phyloP scores from a whole-genome alignment of 179 eudicot species.

The Spergularia azorica region DNA sequence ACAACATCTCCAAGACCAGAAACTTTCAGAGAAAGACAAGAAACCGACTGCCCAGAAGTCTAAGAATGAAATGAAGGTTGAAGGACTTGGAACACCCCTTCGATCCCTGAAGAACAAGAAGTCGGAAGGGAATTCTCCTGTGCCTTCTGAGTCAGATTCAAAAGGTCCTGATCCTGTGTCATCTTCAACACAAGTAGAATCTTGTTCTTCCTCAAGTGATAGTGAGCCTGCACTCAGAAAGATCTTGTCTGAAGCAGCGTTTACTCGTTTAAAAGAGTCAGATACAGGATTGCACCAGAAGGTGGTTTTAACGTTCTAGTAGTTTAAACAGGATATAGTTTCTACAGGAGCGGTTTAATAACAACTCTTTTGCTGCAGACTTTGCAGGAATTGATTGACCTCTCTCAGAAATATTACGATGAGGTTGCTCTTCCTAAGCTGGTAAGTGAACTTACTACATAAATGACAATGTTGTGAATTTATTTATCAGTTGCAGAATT shows the following conservation, averaged over 20 bases:
- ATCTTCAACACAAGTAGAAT: conserved; percentile 40
- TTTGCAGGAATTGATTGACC: conserved; percentile 77
- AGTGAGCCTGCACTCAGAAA: conserved; percentile 61
- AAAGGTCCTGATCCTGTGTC: conserved; percentile 39
- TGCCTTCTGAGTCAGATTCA: conserved; percentile 38
- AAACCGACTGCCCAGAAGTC: conserved; percentile 65
- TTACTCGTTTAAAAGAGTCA: conserved; percentile 79
- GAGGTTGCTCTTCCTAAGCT: conserved; percentile 98
- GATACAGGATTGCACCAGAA: conserved; percentile 92
- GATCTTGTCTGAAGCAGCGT: conserved; percentile 85
- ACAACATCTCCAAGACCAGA: conserved; percentile 97
- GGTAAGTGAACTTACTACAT: conserved; percentile 45
- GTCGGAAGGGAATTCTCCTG: conserved; percentile 46
- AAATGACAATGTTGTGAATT: background rate
- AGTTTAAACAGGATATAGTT: background rate
- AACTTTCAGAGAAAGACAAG: conserved; percentile 80
- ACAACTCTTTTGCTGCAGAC: conserved; percentile 51
- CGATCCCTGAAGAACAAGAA: conserved; percentile 87
- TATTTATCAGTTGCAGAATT: background rate
- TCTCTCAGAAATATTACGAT: conserved; percentile 85
- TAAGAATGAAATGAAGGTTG: conserved; percentile 88
- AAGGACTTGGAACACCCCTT: conserved; percentile 95
- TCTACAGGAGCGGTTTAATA: background rate
- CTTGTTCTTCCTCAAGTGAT: conserved; percentile 42
- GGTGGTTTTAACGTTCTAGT: conserved; percentile 42